Conservation (phyloP, 768 basidiomycete species). For the Austroboletus festivus region DNA sequence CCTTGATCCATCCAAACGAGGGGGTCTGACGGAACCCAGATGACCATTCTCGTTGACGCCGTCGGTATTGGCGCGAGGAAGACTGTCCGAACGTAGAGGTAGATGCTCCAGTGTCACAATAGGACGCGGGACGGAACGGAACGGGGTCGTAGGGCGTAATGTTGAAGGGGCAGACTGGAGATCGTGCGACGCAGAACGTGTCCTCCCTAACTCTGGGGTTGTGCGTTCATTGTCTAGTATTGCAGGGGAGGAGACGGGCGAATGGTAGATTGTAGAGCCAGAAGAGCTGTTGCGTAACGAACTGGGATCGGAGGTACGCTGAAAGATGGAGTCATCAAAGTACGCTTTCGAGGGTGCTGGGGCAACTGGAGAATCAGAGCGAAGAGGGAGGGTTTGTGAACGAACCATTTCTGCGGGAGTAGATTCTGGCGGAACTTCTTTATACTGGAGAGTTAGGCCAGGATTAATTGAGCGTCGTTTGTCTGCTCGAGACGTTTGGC, state of each 20-base stretch:
- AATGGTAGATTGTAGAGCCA: slow-evolving; percentile 30
- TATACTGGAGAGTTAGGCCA: slow-evolving; percentile 35
- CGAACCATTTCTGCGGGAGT: slow-evolving; percentile 28
- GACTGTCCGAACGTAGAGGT: slow-evolving; percentile 33
- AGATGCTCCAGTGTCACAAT: slow-evolving; percentile 34
- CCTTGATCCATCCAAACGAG: slow-evolving; percentile 18
- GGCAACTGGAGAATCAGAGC: slow-evolving; percentile 22
- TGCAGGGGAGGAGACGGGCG: slow-evolving; percentile 39
- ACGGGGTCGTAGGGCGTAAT: slow-evolving; percentile 13
- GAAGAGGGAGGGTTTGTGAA: slow-evolving; percentile 28
- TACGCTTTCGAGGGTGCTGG: slow-evolving; percentile 16
- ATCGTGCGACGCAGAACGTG: slow-evolving; percentile 38
- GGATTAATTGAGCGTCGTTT: slow-evolving; percentile 58
- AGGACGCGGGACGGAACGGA: slow-evolving; percentile 24
- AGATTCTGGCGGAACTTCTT: slow-evolving; percentile 9
- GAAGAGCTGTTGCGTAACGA: slow-evolving; percentile 28
- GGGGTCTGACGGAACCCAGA: slow-evolving; percentile 3
- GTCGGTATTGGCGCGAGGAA: slow-evolving; percentile 16
- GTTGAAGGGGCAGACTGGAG: not conserved
- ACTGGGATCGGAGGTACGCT: slow-evolving; percentile 24
- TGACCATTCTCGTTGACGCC: slow-evolving; percentile 6
- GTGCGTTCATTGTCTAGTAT: slow-evolving; percentile 32
- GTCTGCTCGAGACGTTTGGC: slow-evolving; percentile 37
- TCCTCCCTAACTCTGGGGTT: slow-evolving; percentile 39
- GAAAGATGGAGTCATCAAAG: slow-evolving; percentile 17